Evolutionary conservation across 2,329 filamentous ascomycete species (phyloP), one percentile per base, ranked within the genome.

Genomic region (Cladosporium sp.): DNA sequence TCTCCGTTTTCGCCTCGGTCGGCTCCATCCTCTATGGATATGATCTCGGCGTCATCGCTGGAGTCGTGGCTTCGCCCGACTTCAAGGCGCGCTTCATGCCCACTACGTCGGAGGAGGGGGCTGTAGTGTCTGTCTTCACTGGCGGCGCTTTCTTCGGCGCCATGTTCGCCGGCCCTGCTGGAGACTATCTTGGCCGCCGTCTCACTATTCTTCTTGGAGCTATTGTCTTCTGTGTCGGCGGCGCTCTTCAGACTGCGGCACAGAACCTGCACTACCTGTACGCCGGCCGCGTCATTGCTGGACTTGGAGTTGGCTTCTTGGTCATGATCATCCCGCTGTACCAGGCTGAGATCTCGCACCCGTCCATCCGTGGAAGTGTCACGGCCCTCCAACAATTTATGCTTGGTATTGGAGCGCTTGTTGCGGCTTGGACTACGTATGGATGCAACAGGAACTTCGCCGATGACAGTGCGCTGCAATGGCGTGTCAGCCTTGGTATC

Each of bases 361-460:
- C 88, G 1, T 79, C 78, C 54, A 92, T 92, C 62, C 81, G 88
- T 66, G 88, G 87, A 10, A 76, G 83, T 57, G 79, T 93, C 32
- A 90, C 86, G 0, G 80, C 82, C 31, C 74, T 92, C 3, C 87
- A 91, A 67, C 87, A 91, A 62, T 90, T 91, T 64, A 91, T 91
- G 86, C 68, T 92, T 48, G 87, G 87, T 1, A 79, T 92, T 28
- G 88, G 88, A 53, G 74, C 86, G 13, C 77, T 93, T 1, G 71
- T 83, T 13, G 87, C 88, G 0, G 77, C 82, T 0, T 90, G 87
- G 86, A 81, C 87, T 44, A 83, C 82, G 0, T 92, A 84, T 56
- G 87, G 70, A 3, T 76, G 74, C 3, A 80, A 80, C 57, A 72
- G 76, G 38, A 73, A 75, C 13, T 79, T 82, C 54, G 59, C 68